These are phyloP conservation scores for Albifimbria verrucaria DNA, from an alignment of 2,329 filamentous ascomycete species.

Conservation along the genomic window DNA sequence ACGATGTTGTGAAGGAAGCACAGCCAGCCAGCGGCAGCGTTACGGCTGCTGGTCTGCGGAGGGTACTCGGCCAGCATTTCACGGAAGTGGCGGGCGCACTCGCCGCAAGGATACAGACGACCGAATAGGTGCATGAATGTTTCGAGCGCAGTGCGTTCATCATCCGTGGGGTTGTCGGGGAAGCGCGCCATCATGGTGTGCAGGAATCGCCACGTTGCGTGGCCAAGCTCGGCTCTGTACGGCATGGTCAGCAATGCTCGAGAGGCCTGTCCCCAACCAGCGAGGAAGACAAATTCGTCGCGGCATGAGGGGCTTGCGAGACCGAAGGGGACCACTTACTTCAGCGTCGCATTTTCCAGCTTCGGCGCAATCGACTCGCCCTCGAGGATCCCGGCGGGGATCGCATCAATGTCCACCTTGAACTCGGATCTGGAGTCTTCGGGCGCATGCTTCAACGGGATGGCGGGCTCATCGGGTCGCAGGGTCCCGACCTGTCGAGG, in stretches of 20 bases:
- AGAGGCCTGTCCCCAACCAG: background rate
- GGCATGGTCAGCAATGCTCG: slow-evolving; percentile 8
- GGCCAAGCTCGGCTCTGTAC: slow-evolving; percentile 59
- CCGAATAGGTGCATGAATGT: slow-evolving; percentile 65
- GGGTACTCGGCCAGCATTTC: slow-evolving; percentile 59
- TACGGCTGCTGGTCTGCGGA: slow-evolving; percentile 62
- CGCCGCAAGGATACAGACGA: slow-evolving; percentile 67
- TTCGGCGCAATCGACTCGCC: slow-evolving; percentile 76
- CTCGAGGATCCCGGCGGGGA: slow-evolving; percentile 51
- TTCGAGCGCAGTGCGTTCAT: slow-evolving; percentile 60
- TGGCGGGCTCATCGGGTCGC: slow-evolving; percentile 15
- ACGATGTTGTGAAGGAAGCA: slow-evolving; percentile 68
- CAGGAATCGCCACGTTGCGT: slow-evolving; percentile 66
- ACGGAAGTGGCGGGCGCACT: slow-evolving; percentile 67
- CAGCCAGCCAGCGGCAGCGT: slow-evolving; percentile 63
- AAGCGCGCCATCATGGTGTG: slow-evolving; percentile 70
- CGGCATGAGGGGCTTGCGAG: background rate
- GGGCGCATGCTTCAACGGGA: slow-evolving; percentile 16
- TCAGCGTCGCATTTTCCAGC: slow-evolving; percentile 77
- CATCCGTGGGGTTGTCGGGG: slow-evolving; percentile 60
- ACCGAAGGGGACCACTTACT: slow-evolving; percentile 45
- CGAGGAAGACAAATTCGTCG: too few species aligned
- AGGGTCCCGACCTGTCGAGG: slow-evolving; percentile 16
- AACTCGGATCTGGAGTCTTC: slow-evolving; percentile 24
- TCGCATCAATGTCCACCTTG: slow-evolving; percentile 34